A percentile compares a stretch with the other conserved stretches of the same genome.
Conservation (phyloP, 768 basidiomycete species). For the Panaeolus cyanescens region DNA sequence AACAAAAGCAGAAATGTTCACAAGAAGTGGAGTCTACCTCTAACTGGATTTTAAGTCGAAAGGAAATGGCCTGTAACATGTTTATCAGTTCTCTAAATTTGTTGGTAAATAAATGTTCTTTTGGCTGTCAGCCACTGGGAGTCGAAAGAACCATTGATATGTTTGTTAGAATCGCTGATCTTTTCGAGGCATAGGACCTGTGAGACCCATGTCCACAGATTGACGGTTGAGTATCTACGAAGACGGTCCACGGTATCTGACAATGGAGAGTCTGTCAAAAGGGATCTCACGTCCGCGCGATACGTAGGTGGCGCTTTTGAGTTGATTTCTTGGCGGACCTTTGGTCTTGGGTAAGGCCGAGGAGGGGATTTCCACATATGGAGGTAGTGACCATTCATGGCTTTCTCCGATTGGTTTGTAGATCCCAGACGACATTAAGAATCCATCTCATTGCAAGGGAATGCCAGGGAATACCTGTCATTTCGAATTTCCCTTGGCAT, state of each 20-base stretch:
- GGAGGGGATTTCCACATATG: slow-evolving; percentile 11
- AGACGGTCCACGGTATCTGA: background rate
- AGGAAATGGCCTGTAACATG: too few relatives aligned
- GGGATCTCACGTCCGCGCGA: slow-evolving; percentile 11
- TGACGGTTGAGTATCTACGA: background rate
- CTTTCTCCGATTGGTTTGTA: slow-evolving; percentile 10
- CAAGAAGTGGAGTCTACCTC: background rate
- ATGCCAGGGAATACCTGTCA: background rate
- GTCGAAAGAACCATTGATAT: background rate
- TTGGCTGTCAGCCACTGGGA: background rate
- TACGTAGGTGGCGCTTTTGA: slow-evolving; percentile 24
- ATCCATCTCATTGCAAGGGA: background rate
- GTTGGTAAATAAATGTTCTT: too few relatives aligned
- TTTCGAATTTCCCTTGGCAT: background rate
- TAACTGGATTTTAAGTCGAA: too few relatives aligned
- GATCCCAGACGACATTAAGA: background rate
- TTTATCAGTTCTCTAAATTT: too few relatives aligned
- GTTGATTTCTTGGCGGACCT: slow-evolving; percentile 18
- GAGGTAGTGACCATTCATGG: slow-evolving; percentile 1
- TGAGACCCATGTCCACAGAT: background rate
- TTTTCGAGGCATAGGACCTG: background rate
- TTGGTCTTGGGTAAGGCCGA: slow-evolving; percentile 16
- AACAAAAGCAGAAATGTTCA: too few relatives aligned
- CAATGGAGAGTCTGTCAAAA: background rate
- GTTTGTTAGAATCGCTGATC: background rate